Evolutionary conservation across 768 basidiomycete genomes (phyloP).

Genomic region (Boletus eberwhitei): DNA sequence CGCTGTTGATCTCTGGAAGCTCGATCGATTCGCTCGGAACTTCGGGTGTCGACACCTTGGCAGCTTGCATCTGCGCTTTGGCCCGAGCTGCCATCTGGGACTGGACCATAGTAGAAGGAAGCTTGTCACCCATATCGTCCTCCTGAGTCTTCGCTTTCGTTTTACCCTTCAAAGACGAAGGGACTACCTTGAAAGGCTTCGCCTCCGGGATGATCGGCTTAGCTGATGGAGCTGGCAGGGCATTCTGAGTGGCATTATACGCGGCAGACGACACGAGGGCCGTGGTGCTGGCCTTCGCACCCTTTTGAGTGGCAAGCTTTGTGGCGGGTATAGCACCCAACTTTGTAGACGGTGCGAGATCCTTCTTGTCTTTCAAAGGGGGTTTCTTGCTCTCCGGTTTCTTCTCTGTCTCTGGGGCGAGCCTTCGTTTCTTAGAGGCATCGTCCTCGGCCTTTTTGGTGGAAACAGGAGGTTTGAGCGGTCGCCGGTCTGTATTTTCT

Average conservation of each 20-base stretch:
- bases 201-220: conserved; percentile 31
- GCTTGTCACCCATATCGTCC: conserved; percentile 45
- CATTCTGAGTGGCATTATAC: conserved; percentile 39
- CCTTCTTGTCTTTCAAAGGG: conserved; percentile 52
- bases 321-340: conserved; percentile 22
- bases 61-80: conserved; percentile 63
- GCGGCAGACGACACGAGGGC: conserved; percentile 38
- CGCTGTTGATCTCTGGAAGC: conserved; percentile 92
- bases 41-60: conserved; percentile 43
- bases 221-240: conserved; percentile 23
- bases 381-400: conserved; percentile 61
- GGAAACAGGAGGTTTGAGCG: conserved; percentile 42
- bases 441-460: conserved; percentile 78
- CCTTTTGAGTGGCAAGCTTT: conserved; percentile 33
- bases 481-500: conserved; percentile 68
- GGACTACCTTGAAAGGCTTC: conserved; percentile 36
- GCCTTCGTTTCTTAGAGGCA: conserved; percentile 65
- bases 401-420: conserved; percentile 50
- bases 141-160: conserved; percentile 46
- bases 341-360: conserved; percentile 26
- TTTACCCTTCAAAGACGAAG: conserved; percentile 43
- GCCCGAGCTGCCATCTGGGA: conserved; percentile 70
- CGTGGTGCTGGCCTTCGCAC: conserved; percentile 31
- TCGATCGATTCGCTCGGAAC: conserved; percentile 80
- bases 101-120: conserved; percentile 62